Evolutionary conservation across 23 red algal genomes (phyloP).

Genomic region (Gracilaria gracilis): DNA sequence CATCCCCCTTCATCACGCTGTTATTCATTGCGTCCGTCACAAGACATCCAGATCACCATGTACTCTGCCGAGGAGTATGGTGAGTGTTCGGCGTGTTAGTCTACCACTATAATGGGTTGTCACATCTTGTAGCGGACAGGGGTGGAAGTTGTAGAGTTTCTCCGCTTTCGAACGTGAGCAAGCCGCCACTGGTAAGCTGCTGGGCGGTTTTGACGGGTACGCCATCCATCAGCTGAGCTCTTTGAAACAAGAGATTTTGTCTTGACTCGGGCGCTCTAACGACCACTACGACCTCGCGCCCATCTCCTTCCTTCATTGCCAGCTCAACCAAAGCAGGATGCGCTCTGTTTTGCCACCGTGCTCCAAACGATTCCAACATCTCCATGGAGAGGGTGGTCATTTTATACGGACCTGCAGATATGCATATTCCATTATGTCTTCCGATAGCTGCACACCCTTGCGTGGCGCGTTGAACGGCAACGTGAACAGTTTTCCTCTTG

Average conservation of each 20-base stretch:
- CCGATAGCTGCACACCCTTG: neutral
- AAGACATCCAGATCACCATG: neutral
- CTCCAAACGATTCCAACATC: slow-evolving; percentile 2
- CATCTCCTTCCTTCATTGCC: neutral
- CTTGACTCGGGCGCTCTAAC: neutral
- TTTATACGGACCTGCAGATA: neutral
- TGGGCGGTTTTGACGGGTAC: neutral
- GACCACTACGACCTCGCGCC: neutral
- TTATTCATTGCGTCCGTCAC: too few species aligned
- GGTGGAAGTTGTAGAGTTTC: neutral
- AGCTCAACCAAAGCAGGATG: neutral
- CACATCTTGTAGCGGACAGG: neutral
- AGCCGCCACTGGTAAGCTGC: neutral
- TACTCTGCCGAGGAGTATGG: neutral
- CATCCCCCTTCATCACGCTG: too few species aligned
- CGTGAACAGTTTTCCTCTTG: neutral
- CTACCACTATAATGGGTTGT: neutral
- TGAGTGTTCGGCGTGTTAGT: neutral
- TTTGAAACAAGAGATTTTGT: neutral
- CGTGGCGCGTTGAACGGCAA: neutral
- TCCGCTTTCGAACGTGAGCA: slow-evolving; percentile 1
- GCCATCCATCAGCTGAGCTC: neutral
- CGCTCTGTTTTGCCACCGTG: slow-evolving; percentile 6
- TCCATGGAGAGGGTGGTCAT: neutral
- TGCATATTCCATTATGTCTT: neutral